Evolutionary conservation across 768 basidiomycete genomes (phyloP).

Genomic region (Pholiota conissans): DNA sequence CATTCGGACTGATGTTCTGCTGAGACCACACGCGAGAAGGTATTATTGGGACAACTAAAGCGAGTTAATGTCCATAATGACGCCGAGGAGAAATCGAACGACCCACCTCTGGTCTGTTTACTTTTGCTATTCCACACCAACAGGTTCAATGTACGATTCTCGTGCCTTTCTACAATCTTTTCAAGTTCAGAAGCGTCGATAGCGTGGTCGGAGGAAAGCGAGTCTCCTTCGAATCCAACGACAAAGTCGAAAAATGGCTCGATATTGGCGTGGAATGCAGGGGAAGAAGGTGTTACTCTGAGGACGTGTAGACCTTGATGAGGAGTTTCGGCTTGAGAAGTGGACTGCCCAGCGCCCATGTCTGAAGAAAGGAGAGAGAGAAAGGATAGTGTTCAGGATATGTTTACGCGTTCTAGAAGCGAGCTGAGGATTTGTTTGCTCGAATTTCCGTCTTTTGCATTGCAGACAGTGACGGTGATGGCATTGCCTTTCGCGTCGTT

Average conservation of each 20-base stretch:
- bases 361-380: neutral
- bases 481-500: too few species aligned
- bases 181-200: slow-evolving; percentile 75
- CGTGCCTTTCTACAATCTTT: slow-evolving; percentile 80
- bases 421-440: too few species aligned
- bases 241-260: slow-evolving; percentile 98
- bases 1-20: slow-evolving; percentile 34
- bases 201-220: slow-evolving; percentile 46
- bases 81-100: neutral
- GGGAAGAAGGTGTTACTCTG: slow-evolving; percentile 86
- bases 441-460: too few species aligned
- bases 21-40: slow-evolving; percentile 87
- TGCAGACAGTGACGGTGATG: too few species aligned
- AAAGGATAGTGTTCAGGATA: neutral
- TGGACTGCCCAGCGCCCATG: slow-evolving; percentile 81
- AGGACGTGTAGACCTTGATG: slow-evolving; percentile 78
- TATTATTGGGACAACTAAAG: slow-evolving; percentile 73
- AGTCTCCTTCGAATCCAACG: slow-evolving; percentile 82
- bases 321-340: slow-evolving; percentile 50
- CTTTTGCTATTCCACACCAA: slow-evolving; percentile 86
- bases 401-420: neutral
- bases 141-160: slow-evolving; percentile 67
- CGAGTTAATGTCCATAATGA: neutral
- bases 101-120: slow-evolving; percentile 64
- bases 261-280: slow-evolving; percentile 81